Evolutionary conservation across 331 rosid species (phyloP), one percentile per base, ranked within the genome.

Genomic region (Pyracantha coccinea): DNA sequence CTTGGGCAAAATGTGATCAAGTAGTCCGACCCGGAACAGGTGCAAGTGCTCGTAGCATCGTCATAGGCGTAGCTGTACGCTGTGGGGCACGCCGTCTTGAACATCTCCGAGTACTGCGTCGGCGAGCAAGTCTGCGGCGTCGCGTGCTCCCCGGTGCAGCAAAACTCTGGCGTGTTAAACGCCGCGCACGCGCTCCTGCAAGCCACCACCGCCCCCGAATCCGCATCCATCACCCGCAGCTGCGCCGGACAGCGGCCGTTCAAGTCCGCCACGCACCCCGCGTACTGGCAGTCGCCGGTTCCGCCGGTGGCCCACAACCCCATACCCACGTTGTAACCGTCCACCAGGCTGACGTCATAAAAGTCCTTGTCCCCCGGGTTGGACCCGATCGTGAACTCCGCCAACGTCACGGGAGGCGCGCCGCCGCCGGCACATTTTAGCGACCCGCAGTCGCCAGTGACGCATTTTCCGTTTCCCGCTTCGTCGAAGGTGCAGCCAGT

Each of bases 1-100:
- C 79, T 65, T 1, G 98, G 92, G 78, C 97, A 94, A 75, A 94
- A 92, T 2, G 91, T 82, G 61, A 94, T 86, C 32, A 11, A 25
- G 80, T 94, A 94, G 76, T 90, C 81, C 14, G 99, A 85, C 33
- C 83, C 88, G 71, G 92, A 71, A 68, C 99, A 94, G 0, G 99
- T 94, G 77, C 93, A 87, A 29, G 97, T 94, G 71, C 96, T 94
- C 0, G 99, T 76, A 50, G 96, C 96, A 59, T 94, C 97, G 23
- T 91, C 99, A 55, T 94, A 94, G 0, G 97, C 99, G 29, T 90
- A 94, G 74, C 97, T 94, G 15, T 94, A 94, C 6, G 99, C 96
- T 12, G 89, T 27, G 3, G 97, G 99, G 20, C 99, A 94, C 2
- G 99, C 95, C 0, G 20, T 75, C 89, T 94, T 94, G 76, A 94